These are phyloP conservation scores for Senna tora DNA, from an alignment of 306 rosid genomes.

Conservation along the genomic window DNA sequence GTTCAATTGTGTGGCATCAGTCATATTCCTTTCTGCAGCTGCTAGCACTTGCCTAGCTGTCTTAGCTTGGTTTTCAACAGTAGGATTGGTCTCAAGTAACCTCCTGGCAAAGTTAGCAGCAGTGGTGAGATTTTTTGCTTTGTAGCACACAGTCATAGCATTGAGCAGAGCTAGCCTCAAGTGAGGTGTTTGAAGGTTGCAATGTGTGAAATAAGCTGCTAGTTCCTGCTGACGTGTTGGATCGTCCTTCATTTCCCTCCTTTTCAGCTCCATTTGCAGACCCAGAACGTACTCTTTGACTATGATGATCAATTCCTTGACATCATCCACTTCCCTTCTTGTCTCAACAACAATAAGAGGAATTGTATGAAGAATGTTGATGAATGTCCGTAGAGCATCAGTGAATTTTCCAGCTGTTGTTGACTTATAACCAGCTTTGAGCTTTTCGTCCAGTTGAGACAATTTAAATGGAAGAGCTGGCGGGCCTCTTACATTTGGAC, in stretches of 20 bases:
- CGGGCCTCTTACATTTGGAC: conserved; percentile 79
- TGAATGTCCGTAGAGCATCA: conserved; percentile 69
- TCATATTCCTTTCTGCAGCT: conserved; percentile 91
- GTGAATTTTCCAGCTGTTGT: conserved; percentile 79
- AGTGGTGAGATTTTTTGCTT: conserved; percentile 81
- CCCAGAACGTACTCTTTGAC: conserved; percentile 86
- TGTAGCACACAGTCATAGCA: conserved; percentile 78
- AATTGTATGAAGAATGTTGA: conserved; percentile 73
- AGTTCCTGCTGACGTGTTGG: conserved; percentile 87
- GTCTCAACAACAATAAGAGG: conserved; percentile 86
- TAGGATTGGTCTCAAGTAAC: conserved; percentile 86
- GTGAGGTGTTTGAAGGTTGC: conserved; percentile 92
- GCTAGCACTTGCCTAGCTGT: conserved; percentile 84
- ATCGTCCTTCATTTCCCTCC: conserved; percentile 71
- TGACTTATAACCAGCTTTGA: conserved; percentile 84
- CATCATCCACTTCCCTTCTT: conserved; percentile 92
- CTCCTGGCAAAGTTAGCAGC: conserved; percentile 89
- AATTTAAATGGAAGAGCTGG: conserved; percentile 78
- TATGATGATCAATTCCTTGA: conserved; percentile 76
- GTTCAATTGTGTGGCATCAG: conserved; percentile 69
- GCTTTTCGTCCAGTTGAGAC: conserved; percentile 85
- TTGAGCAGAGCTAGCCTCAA: conserved; percentile 79
- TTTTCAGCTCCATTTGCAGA: conserved; percentile 77
- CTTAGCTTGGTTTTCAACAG: conserved; percentile 78
- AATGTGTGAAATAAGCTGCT: conserved; percentile 95